Evolutionary conservation across 371 early-diverging fungal species (phyloP).

Genomic region (Umbelopsis sp.): DNA sequence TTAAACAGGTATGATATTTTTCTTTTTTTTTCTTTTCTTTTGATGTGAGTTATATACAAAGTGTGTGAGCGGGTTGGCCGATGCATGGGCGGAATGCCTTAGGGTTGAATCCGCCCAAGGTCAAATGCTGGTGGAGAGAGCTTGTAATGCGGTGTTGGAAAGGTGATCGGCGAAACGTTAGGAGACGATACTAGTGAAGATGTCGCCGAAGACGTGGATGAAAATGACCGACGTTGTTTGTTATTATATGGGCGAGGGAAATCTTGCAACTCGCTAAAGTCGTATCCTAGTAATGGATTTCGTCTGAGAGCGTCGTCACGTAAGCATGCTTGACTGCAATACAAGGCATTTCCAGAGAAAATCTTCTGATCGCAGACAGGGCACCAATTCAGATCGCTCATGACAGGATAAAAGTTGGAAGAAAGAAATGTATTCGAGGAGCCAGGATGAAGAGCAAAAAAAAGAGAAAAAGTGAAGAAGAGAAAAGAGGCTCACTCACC

Average conservation of each 20-base stretch:
- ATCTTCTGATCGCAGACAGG: slow-evolving; percentile 36
- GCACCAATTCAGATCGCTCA: slow-evolving; percentile 45
- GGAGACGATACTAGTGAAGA: slow-evolving; percentile 14
- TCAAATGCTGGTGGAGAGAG: slow-evolving; percentile 13
- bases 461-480: slow-evolving; percentile 7
- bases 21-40: background rate
- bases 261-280: slow-evolving; percentile 35
- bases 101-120: background rate
- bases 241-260: slow-evolving; percentile 31
- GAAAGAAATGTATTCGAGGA: background rate
- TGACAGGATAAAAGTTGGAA: slow-evolving; percentile 1
- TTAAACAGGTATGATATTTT: background rate
- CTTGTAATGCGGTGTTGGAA: background rate
- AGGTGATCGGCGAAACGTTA: slow-evolving; percentile 17
- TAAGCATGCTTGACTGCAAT: slow-evolving; percentile 26
- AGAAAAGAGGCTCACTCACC: background rate
- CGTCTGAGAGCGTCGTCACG: slow-evolving; percentile 38
- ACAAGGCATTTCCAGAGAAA: slow-evolving; percentile 20
- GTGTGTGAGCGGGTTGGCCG: background rate
- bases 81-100: background rate
- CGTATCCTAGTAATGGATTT: slow-evolving; percentile 41
- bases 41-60: background rate
- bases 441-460: background rate
- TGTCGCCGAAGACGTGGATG: slow-evolving; percentile 14
- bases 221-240: slow-evolving; percentile 14